phyloP scores from a whole-genome alignment of 192 early-diverging fungal genomes.

The Backusella tuberculispora region DNA sequence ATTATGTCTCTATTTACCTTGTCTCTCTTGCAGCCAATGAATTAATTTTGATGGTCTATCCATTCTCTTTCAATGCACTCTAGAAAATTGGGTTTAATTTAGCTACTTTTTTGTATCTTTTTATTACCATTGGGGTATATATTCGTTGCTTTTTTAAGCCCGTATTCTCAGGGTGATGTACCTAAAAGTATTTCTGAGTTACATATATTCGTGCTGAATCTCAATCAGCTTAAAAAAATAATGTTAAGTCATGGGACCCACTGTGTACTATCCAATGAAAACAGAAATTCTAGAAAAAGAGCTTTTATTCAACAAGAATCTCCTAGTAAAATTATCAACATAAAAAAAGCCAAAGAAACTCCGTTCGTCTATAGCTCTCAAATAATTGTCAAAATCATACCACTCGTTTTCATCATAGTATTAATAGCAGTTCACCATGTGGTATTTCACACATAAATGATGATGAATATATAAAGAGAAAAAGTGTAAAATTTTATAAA shows the following conservation, averaged over 20 bases:
- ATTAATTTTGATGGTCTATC: slow-evolving; percentile 13
- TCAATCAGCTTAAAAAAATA: not conserved
- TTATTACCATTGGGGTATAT: no score
- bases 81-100: no score
- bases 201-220: slow-evolving; percentile 10
- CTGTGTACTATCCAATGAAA: not conserved
- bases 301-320: slow-evolving; percentile 8
- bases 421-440: no score
- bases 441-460: no score
- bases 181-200: slow-evolving; percentile 9
- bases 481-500: no score
- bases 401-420: no score
- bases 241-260: not conserved
- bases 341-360: slow-evolving; percentile 17
- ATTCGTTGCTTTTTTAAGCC: no score
- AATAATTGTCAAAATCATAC: slow-evolving; percentile 10
- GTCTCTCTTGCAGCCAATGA: slow-evolving; percentile 18
- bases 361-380: slow-evolving; percentile 11
- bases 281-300: slow-evolving; percentile 6
- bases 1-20: slow-evolving; percentile 15
- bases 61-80: slow-evolving; percentile 23
- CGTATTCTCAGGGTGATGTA: no score
- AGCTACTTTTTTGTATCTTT: no score
- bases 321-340: slow-evolving; percentile 10
- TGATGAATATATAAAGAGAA: no score